Evolutionary conservation across 2,329 filamentous ascomycete genomes (phyloP).

Genomic region (Colletotrichum trifolii): DNA sequence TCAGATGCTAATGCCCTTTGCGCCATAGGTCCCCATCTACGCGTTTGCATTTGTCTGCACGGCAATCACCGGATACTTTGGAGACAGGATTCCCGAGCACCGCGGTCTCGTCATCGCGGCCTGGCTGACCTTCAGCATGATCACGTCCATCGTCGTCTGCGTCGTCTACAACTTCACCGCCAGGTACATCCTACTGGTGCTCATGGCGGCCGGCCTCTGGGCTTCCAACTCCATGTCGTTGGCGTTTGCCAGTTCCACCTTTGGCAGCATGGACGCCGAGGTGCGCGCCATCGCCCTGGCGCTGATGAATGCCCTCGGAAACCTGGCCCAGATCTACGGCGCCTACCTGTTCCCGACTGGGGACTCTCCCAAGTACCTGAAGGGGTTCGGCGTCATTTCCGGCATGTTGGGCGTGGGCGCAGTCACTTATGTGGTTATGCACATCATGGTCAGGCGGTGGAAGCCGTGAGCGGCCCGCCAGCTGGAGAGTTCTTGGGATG

Average conservation of each 20-base stretch:
- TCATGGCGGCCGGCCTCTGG: conserved; percentile 67
- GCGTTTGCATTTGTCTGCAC: conserved; percentile 62
- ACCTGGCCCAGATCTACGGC: conserved; percentile 66
- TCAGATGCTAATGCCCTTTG: no score
- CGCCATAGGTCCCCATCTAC: conserved; percentile 58
- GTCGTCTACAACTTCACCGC: conserved; percentile 61
- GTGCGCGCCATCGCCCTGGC: conserved; percentile 64
- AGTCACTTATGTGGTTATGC: conserved; percentile 23
- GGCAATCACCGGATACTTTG: conserved; percentile 56
- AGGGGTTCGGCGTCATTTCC: conserved; percentile 46
- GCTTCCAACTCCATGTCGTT: conserved; percentile 62
- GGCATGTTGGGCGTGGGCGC: conserved; percentile 48
- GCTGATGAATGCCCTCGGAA: conserved; percentile 65
- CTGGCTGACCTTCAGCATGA: conserved; percentile 56
- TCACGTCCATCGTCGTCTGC: conserved; percentile 53
- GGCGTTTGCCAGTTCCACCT: conserved; percentile 63
- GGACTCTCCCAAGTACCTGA: conserved; percentile 60
- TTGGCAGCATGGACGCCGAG: conserved; percentile 55
- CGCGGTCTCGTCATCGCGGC: conserved; percentile 60
- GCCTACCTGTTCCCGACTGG: conserved; percentile 61
- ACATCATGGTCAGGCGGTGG: conserved; percentile 26
- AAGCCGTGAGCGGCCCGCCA: conserved; percentile 1
- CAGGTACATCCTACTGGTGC: conserved; percentile 64
- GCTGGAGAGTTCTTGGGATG: no score
- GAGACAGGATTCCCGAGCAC: conserved; percentile 56